These are phyloP conservation scores for Closterium sp. DNA, from an alignment of 139 green algal genomes.

Conservation along the genomic window DNA sequence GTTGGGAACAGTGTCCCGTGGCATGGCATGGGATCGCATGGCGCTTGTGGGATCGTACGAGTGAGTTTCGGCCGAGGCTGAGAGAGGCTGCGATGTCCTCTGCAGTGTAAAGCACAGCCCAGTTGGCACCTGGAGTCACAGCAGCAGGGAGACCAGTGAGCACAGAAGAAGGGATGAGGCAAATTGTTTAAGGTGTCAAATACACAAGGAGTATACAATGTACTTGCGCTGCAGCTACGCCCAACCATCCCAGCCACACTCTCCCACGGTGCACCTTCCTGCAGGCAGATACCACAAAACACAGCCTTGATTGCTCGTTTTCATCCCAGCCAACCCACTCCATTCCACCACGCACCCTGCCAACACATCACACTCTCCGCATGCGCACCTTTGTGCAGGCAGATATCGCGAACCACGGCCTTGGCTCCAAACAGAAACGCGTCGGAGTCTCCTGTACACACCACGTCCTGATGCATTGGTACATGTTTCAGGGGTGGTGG, in stretches of 20 bases:
- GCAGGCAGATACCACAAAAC: too few relatives aligned
- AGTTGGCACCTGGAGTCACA: neutral
- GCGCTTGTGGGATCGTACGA: neutral
- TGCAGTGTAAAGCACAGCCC: neutral
- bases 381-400: constrained; percentile 1
- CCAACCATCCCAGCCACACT: neutral
- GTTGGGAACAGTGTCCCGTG: too few relatives aligned
- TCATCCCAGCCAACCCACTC: too few relatives aligned
- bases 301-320: too few relatives aligned
- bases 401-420: constrained; percentile 21
- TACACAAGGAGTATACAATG: neutral
- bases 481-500: neutral
- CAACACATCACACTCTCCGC: neutral
- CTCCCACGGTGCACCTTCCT: too few relatives aligned
- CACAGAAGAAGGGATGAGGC: too few relatives aligned
- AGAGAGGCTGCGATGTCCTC: neutral
- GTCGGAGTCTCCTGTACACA: constrained; percentile 30
- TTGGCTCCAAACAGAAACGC: constrained; percentile 40
- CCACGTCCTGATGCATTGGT: neutral
- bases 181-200: too few relatives aligned
- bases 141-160: neutral
- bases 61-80: neutral
- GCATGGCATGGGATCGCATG: too few relatives aligned
- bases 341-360: too few relatives aligned
- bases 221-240: neutral